Conservation (phyloP, 495 filamentous ascomycete species). For the Choiromyces venosus region DNA sequence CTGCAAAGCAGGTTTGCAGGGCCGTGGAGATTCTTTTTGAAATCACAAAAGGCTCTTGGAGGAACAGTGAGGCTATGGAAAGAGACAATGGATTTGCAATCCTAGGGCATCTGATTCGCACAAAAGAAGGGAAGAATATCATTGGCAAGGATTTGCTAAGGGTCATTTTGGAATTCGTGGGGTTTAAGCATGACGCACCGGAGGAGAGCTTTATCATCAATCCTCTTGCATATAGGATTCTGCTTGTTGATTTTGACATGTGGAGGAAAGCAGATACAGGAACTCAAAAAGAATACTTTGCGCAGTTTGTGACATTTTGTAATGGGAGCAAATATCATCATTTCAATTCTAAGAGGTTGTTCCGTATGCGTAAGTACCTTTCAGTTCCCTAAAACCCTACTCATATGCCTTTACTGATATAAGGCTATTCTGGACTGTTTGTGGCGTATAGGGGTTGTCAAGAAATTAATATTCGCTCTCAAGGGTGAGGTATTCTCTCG, state of each 20-base stretch:
- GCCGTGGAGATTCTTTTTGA: constrained; percentile 78
- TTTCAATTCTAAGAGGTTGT: constrained; percentile 79
- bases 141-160: constrained; percentile 56
- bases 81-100: constrained; percentile 88
- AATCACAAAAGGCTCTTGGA: constrained; percentile 80
- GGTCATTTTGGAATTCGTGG: constrained; percentile 76
- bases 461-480: constrained; percentile 79
- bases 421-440: constrained; percentile 18
- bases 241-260: constrained; percentile 84
- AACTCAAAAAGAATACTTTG: constrained; percentile 82
- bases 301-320: constrained; percentile 79
- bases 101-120: constrained; percentile 54
- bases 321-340: constrained; percentile 79
- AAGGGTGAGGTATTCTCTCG: constrained; percentile 73
- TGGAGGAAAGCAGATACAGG: constrained; percentile 72
- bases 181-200: constrained; percentile 69
- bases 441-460: constrained; percentile 69
- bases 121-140: constrained; percentile 36
- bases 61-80: constrained; percentile 98
- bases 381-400: neutral
- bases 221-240: constrained; percentile 82
- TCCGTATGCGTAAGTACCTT: constrained; percentile 75
- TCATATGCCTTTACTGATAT: neutral
- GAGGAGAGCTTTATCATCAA: constrained; percentile 76
- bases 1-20: constrained; percentile 62